phyloP scores from a whole-genome alignment of 139 green algal species.

The Penium margaritaceum region DNA sequence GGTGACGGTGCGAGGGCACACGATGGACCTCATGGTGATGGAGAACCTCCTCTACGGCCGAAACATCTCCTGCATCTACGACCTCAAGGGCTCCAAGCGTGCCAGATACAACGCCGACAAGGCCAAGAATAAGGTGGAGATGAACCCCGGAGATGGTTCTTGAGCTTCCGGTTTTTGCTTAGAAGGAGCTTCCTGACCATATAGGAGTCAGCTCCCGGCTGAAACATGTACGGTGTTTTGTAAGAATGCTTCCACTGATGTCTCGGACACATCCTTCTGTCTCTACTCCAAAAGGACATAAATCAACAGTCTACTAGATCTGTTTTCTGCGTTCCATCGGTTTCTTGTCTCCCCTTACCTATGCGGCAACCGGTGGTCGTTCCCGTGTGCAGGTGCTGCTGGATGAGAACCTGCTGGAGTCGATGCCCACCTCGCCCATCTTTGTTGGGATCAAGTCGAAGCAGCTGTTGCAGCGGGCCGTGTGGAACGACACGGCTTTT shows the following conservation, averaged over 20 bases:
- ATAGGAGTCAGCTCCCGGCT: too few species aligned
- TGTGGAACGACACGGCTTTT: conserved; percentile 82
- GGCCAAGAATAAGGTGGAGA: conserved; percentile 32
- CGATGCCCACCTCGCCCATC: conserved; percentile 61
- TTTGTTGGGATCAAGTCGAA: conserved; percentile 52
- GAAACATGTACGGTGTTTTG: too few species aligned
- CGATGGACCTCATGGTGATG: conserved; percentile 72
- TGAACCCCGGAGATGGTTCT: too few species aligned
- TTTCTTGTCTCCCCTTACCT: too few species aligned
- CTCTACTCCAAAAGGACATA: too few species aligned
- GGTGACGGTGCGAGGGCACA: conserved; percentile 18
- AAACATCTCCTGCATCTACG: conserved; percentile 71
- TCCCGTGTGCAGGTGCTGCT: conserved; percentile 80
- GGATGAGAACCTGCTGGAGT: conserved; percentile 81
- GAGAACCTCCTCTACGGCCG: conserved; percentile 89
- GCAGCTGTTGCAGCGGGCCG: conserved; percentile 59
- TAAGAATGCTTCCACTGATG: too few species aligned
- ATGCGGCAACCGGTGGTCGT: too few species aligned
- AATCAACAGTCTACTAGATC: too few species aligned
- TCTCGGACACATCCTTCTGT: too few species aligned
- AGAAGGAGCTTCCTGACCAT: too few species aligned
- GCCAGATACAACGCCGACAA: conserved; percentile 58
- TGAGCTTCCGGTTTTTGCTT: too few species aligned
- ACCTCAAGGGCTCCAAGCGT: conserved; percentile 80
- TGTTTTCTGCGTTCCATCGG: too few species aligned